Conservation (phyloP, 305 asterid species). For the Caryopteris hybrid region DNA sequence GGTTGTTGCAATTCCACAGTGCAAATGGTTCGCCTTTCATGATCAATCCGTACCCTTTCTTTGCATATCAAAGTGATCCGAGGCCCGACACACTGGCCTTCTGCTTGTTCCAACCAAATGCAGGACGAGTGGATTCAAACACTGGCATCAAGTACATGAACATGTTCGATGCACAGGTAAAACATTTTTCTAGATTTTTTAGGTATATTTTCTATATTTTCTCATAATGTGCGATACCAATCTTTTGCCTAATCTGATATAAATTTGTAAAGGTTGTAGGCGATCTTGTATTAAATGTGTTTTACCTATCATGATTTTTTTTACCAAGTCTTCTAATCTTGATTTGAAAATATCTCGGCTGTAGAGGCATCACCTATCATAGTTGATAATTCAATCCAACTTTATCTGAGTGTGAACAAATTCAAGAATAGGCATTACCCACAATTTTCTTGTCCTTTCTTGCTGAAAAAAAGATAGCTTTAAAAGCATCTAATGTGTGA, state of each 20-base stretch:
- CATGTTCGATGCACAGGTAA: conserved; percentile 99
- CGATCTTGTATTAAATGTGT: neutral
- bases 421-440: neutral
- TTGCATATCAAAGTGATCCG: conserved; percentile 87
- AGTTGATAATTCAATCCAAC: neutral
- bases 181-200: neutral
- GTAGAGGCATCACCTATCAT: neutral
- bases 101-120: conserved; percentile 92
- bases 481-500: neutral
- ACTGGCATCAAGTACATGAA: conserved; percentile 86
- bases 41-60: conserved; percentile 95
- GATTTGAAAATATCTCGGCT: neutral
- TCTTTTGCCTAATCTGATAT: neutral
- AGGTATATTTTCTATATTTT: neutral
- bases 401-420: neutral
- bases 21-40: conserved; percentile 72
- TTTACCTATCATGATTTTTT: neutral
- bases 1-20: conserved; percentile 56
- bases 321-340: neutral
- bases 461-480: conserved; percentile 3
- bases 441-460: neutral
- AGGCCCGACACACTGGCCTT: conserved; percentile 81
- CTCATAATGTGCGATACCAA: neutral
- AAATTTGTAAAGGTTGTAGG: neutral
- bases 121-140: conserved; percentile 73